Evolutionary conservation across 75 land plant genomes (phyloP).

Genomic region (Selaginella moellendorffii): DNA sequence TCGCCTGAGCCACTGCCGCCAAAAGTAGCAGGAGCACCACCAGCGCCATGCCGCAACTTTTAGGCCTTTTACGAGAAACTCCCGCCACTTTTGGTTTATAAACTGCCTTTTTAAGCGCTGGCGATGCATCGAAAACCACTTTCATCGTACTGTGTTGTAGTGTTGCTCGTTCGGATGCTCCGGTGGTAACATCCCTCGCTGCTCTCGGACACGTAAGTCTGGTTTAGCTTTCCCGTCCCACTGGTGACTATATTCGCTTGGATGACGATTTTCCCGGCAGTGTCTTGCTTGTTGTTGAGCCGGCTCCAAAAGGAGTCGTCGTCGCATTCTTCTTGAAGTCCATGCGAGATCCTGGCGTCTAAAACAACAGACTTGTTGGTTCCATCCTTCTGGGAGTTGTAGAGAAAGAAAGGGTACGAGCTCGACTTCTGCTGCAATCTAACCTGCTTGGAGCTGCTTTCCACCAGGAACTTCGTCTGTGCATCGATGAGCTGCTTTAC

Average conservation of each 20-base stretch:
- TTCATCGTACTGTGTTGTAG: neutral
- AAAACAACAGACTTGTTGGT: neutral
- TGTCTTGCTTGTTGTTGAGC: neutral
- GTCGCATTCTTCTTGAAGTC: neutral
- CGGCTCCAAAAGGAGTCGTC: neutral
- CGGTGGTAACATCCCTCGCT: neutral
- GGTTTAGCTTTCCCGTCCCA: neutral
- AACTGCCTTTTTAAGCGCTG: too few species aligned
- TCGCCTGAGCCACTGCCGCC: too few species aligned
- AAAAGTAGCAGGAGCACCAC: too few species aligned
- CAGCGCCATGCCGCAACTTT: too few species aligned
- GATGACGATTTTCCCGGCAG: neutral
- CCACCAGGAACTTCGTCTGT: conserved; percentile 17
- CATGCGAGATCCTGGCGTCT: neutral
- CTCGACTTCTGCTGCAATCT: conserved; percentile 9
- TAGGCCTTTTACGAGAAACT: too few species aligned
- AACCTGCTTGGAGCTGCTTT: neutral
- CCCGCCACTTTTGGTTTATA: too few species aligned
- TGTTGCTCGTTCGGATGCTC: neutral
- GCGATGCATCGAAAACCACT: neutral
- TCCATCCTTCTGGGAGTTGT: neutral
- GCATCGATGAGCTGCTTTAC: neutral
- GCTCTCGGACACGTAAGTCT: neutral
- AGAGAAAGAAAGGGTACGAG: neutral
- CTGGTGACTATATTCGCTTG: neutral